phyloP scores from a whole-genome alignment of 306 rosid species.

The Fragaria iinumae region DNA sequence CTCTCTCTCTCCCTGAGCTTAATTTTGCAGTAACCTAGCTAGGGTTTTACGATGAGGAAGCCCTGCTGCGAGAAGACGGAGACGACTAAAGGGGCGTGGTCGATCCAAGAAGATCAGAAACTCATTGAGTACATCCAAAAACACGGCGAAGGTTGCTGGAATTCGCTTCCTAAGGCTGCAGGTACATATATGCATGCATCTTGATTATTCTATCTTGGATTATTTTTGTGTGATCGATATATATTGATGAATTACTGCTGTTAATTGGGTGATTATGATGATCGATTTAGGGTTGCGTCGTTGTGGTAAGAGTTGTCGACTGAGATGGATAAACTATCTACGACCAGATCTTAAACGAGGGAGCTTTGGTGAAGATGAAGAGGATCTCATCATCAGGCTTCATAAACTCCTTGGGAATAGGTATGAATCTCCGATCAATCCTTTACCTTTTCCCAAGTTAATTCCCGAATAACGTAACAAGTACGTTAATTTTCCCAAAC shows the following conservation, averaged over 20 bases:
- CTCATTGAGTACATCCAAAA: slow-evolving; percentile 37
- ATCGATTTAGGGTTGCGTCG: slow-evolving; percentile 39
- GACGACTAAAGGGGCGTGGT: slow-evolving; percentile 43
- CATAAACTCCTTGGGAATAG: slow-evolving; percentile 58
- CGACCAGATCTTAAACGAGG: slow-evolving; percentile 47
- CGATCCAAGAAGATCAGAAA: slow-evolving; percentile 49
- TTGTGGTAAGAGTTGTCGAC: slow-evolving; percentile 49
- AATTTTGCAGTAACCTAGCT: background rate
- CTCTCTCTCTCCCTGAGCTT: background rate
- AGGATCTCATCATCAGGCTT: slow-evolving; percentile 55
- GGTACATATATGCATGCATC: slow-evolving; percentile 23
- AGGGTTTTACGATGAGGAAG: slow-evolving; percentile 26
- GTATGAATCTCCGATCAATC: slow-evolving; percentile 16
- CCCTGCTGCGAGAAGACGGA: slow-evolving; percentile 31
- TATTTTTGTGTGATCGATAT: background rate
- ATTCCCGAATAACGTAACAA: background rate
- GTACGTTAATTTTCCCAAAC: background rate
- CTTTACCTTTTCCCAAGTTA: background rate
- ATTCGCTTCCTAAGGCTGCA: slow-evolving; percentile 42
- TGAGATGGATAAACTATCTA: slow-evolving; percentile 48
- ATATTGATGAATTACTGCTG: background rate
- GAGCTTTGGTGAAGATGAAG: slow-evolving; percentile 49
- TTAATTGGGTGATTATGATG: background rate
- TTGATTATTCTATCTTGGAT: background rate
- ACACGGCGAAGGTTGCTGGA: slow-evolving; percentile 48